Percentiles rank a stretch among this genome's conserved stretches.
phyloP scores from a whole-genome alignment of 2,329 filamentous ascomycete species.

The Trichoderma afroharzianum region DNA sequence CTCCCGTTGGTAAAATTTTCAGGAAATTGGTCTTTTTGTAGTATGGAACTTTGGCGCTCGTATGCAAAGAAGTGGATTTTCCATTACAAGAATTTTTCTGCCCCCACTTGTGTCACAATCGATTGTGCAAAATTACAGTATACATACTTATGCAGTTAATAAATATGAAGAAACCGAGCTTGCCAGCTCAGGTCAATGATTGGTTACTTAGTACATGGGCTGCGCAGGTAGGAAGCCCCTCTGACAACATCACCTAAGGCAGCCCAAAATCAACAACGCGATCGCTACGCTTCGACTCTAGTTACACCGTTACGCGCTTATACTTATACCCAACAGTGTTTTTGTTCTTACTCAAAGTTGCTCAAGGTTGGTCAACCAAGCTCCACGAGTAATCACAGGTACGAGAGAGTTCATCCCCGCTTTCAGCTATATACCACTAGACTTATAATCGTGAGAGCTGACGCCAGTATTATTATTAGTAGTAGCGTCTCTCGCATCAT shows the following conservation, averaged over 20 bases:
- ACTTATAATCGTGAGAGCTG: background rate
- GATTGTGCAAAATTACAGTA: background rate
- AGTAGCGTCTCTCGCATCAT: background rate
- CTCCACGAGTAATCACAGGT: background rate
- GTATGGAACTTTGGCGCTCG: background rate
- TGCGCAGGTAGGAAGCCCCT: constrained; percentile 4
- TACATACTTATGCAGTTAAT: background rate
- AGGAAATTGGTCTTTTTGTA: background rate
- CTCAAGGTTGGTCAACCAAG: background rate
- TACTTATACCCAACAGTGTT: background rate
- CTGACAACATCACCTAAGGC: constrained; percentile 12
- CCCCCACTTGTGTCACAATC: background rate
- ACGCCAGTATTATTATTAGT: background rate
- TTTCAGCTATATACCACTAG: background rate
- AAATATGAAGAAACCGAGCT: background rate
- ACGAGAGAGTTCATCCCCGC: background rate
- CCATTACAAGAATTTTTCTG: constrained; percentile 9
- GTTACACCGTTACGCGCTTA: background rate
- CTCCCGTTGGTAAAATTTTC: background rate
- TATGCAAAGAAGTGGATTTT: constrained; percentile 9
- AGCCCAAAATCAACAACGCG: constrained; percentile 12
- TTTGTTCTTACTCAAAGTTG: background rate
- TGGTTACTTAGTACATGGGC: background rate
- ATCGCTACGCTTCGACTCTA: background rate
- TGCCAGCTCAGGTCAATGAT: background rate